Evolutionary conservation across 2,329 filamentous ascomycete genomes (phyloP).

Genomic region (Paecilomyces niveus): DNA sequence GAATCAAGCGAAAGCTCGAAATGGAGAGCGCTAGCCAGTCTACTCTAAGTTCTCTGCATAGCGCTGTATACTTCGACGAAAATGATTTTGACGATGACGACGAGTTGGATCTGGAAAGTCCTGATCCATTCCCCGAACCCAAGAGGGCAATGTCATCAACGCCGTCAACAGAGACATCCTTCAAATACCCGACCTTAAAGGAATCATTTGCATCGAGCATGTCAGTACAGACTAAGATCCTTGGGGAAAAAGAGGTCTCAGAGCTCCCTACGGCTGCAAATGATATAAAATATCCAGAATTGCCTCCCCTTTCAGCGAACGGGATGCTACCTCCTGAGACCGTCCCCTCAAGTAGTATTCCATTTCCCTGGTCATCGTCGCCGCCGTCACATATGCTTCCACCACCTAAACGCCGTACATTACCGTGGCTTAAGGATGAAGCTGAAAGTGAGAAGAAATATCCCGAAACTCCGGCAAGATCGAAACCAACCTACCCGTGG

Average conservation of each 20-base stretch:
- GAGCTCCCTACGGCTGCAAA: slow-evolving; percentile 7
- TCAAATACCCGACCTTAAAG: background rate
- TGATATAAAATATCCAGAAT: slow-evolving; percentile 29
- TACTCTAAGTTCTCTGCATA: slow-evolving; percentile 37
- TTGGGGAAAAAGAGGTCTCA: slow-evolving; percentile 3
- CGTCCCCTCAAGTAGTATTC: slow-evolving; percentile 46
- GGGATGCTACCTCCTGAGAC: slow-evolving; percentile 7
- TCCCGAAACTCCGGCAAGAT: slow-evolving; percentile 39
- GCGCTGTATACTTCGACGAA: slow-evolving; percentile 59
- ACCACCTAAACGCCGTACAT: slow-evolving; percentile 53
- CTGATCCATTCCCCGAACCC: slow-evolving; percentile 20
- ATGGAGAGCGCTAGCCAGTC: slow-evolving; percentile 21
- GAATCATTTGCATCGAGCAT: background rate
- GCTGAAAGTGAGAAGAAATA: slow-evolving; percentile 15
- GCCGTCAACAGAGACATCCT: slow-evolving; percentile 9
- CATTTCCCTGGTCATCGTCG: slow-evolving; percentile 64
- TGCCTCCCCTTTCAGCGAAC: slow-evolving; percentile 23
- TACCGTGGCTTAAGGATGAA: slow-evolving; percentile 53
- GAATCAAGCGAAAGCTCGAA: slow-evolving; percentile 34
- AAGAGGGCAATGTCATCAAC: slow-evolving; percentile 1
- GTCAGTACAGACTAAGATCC: background rate
- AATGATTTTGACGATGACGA: slow-evolving; percentile 84
- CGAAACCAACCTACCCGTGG: slow-evolving; percentile 51
- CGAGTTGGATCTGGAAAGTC: slow-evolving; percentile 52
- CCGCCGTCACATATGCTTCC: slow-evolving; percentile 38